Conservation (phyloP, 441 rosid species). For the Biscutella laevigata region DNA sequence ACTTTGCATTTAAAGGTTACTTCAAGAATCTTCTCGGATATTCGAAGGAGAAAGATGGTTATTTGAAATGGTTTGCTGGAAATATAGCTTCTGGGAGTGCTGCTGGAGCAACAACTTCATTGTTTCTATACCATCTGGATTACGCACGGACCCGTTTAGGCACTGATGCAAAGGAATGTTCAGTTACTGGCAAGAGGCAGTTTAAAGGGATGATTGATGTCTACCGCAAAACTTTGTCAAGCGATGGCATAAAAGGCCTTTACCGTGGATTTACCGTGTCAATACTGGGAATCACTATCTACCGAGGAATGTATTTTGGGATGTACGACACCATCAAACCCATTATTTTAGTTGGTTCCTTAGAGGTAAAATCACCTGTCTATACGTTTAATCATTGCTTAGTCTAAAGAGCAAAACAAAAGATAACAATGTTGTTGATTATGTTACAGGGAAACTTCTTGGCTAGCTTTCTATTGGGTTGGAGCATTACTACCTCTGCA, state of each 20-base stretch:
- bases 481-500: constrained; percentile 82
- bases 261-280: constrained; percentile 90
- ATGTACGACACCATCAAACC: constrained; percentile 88
- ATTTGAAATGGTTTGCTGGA: constrained; percentile 59
- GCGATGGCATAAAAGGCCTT: constrained; percentile 62
- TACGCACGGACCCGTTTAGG: constrained; percentile 73
- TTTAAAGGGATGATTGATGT: constrained; percentile 74
- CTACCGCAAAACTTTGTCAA: constrained; percentile 58
- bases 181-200: constrained; percentile 45
- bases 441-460: constrained; percentile 69
- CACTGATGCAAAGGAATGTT: constrained; percentile 62
- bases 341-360: constrained; percentile 63
- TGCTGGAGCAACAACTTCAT: constrained; percentile 81
- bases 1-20: constrained; percentile 93
- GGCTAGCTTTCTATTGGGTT: constrained; percentile 79
- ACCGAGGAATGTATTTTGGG: constrained; percentile 91
- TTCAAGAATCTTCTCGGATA: constrained; percentile 57
- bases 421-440: not conserved
- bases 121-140: constrained; percentile 61
- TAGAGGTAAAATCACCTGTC: constrained; percentile 41
- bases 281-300: constrained; percentile 76
- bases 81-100: constrained; percentile 85
- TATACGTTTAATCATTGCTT: not conserved
- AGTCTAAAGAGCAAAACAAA: not conserved
- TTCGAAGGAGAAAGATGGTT: constrained; percentile 81